phyloP scores from a whole-genome alignment of 2,329 filamentous ascomycete genomes.

The Alternaria arbusti region DNA sequence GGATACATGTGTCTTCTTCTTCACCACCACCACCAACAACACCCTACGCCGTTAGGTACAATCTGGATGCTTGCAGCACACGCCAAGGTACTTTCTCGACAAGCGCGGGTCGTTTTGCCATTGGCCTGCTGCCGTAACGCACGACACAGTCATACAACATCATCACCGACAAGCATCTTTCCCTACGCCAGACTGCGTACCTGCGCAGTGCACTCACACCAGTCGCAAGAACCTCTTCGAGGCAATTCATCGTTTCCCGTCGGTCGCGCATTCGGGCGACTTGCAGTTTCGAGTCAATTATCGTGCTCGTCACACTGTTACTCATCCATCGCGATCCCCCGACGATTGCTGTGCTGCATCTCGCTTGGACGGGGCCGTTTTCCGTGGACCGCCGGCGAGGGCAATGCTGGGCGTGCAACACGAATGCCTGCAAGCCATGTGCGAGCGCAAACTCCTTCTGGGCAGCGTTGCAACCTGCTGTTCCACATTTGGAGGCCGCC shows the following conservation, averaged over 20 bases:
- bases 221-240: conserved; percentile 16
- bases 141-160: conserved; percentile 43
- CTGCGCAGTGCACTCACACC: conserved; percentile 21
- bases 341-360: conserved; percentile 6
- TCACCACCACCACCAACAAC: background rate
- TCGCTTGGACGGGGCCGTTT: conserved; percentile 14
- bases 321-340: conserved; percentile 6
- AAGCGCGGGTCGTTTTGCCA: conserved; percentile 14
- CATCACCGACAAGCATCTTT: conserved; percentile 19
- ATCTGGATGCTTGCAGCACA: background rate
- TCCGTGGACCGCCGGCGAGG: conserved; percentile 10
- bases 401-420: conserved; percentile 14
- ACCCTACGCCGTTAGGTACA: conserved; percentile 11
- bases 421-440: conserved; percentile 12
- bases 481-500: conserved; percentile 23
- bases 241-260: conserved; percentile 11
- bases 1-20: conserved; percentile 2
- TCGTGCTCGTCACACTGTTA: conserved; percentile 26
- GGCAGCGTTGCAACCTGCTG: conserved; percentile 35
- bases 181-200: conserved; percentile 13
- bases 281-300: conserved; percentile 23
- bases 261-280: conserved; percentile 15
- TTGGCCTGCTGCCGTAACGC: conserved; percentile 20
- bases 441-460: conserved; percentile 19
- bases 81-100: conserved; percentile 1